Base-by-base conservation (phyloP, 805 yeast genomes). In the Yamadazyma paraphyllophila region DNA sequence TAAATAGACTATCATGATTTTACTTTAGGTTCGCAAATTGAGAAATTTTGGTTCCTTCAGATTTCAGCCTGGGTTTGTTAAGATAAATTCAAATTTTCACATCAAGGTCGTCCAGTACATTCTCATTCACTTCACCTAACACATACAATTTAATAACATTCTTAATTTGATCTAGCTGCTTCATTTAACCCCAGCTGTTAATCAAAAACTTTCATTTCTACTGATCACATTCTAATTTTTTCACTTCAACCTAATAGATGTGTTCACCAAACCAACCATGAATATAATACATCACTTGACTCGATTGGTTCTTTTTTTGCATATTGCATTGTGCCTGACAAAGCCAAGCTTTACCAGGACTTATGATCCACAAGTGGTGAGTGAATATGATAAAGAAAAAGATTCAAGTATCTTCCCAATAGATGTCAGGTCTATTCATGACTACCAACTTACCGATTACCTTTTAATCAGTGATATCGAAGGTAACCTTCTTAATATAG, bases 401-500 rank as follows among this genome's bases (percentile, higher is more conserved):
- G 36, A 42, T n/a, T n/a, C 64, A 14, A 36, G 20, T 26, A 36
- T 42, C 13, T 51, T 62, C 12, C 75, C 76, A 1, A 49, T 69
- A n/a, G 69, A 68, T 39, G 48, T 60, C 5, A 58, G 79, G 32
- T 65, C 69, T 15, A 59, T 80, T 12, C 55, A 56, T 13, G 80
- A 78, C 49, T 80, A 78, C 71, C 57, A 58, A 24, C 64, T 85
- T 6, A 67, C 87, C 0, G 80, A 83, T 52, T 56, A 85, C 8
- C 60, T 91, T 2, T 63, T 90, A 4, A 81, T 88, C 0, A 80
- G 91, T 10, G 96, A 91, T 56, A 77, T 90, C 1, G 96, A 92
- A 57, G 98, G 97, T 1, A 83, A 86, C 25, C 62, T 91, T 8
- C 94, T 89, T 59, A 96, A 94, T 0, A 64, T 90, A 8, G 81